Conservation (phyloP, 176 grass and related monocot genomes). For the Bolboschoenus planiculmis region DNA sequence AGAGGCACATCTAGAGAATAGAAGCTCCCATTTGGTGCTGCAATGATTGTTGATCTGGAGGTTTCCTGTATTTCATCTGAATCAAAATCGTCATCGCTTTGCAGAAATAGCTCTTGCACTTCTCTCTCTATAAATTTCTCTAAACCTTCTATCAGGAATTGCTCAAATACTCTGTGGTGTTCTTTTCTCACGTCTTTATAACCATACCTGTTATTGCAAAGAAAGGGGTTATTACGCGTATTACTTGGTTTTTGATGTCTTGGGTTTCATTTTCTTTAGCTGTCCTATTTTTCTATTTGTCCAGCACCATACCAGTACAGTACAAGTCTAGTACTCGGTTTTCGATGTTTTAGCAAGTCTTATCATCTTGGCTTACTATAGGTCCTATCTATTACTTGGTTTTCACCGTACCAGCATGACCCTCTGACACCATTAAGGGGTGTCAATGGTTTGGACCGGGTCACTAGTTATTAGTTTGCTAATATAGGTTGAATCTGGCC, state of each 20-base stretch:
- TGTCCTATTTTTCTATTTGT: background rate
- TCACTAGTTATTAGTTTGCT: background rate
- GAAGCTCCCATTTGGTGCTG: conserved; percentile 54
- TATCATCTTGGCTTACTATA: background rate
- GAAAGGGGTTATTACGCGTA: background rate
- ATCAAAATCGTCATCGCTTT: conserved; percentile 61
- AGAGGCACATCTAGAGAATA: conserved; percentile 77
- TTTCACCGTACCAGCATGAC: background rate
- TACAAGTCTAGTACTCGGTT: background rate
- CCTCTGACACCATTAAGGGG: background rate
- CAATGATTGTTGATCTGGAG: conserved; percentile 41
- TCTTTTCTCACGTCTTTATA: conserved; percentile 92
- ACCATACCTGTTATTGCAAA: conserved; percentile 51
- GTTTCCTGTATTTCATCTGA: conserved; percentile 49
- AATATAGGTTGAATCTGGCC: background rate
- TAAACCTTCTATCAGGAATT: conserved; percentile 67
- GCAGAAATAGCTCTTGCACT: conserved; percentile 71
- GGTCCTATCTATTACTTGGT: background rate
- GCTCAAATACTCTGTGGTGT: conserved; percentile 65
- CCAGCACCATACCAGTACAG: background rate
- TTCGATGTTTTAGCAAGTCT: background rate
- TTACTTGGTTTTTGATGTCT: background rate
- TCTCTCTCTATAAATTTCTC: conserved; percentile 78
- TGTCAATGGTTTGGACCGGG: background rate
- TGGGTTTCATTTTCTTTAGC: background rate